phyloP scores from a whole-genome alignment of 176 grass and related monocot species.

The Puya raimondii region DNA sequence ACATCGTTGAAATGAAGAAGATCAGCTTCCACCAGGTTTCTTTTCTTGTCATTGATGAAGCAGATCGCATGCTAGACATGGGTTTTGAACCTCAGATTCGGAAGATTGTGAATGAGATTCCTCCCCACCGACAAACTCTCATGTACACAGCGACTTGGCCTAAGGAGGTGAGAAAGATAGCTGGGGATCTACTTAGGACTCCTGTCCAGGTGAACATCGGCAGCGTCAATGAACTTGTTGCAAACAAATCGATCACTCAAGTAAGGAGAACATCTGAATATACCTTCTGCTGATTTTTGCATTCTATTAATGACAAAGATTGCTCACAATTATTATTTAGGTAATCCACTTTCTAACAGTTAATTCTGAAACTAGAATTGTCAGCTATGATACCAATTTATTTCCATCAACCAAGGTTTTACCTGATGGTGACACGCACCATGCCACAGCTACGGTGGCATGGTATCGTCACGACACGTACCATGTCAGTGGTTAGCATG shows the following conservation, averaged over 20 bases:
- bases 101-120: slow-evolving; percentile 84
- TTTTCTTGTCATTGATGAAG: slow-evolving; percentile 94
- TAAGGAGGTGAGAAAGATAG: slow-evolving; percentile 95
- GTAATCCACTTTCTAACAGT: not conserved
- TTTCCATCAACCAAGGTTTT: not conserved
- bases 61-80: slow-evolving; percentile 98
- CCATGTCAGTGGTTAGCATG: no score
- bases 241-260: slow-evolving; percentile 98
- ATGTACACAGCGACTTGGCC: slow-evolving; percentile 99
- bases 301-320: not conserved
- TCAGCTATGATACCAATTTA: not conserved
- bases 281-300: not conserved
- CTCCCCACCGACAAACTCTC: slow-evolving; percentile 71
- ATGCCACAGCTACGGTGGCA: no score
- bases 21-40: slow-evolving; percentile 83
- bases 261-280: slow-evolving; percentile 21
- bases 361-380: no score
- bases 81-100: slow-evolving; percentile 98
- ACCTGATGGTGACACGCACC: no score
- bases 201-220: slow-evolving; percentile 95
- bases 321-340: not conserved
- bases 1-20: slow-evolving; percentile 90
- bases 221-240: slow-evolving; percentile 77
- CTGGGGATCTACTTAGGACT: slow-evolving; percentile 81
- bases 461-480: no score